Evolutionary conservation across 768 basidiomycete species (phyloP).

Genomic region (Boletus edulis): DNA sequence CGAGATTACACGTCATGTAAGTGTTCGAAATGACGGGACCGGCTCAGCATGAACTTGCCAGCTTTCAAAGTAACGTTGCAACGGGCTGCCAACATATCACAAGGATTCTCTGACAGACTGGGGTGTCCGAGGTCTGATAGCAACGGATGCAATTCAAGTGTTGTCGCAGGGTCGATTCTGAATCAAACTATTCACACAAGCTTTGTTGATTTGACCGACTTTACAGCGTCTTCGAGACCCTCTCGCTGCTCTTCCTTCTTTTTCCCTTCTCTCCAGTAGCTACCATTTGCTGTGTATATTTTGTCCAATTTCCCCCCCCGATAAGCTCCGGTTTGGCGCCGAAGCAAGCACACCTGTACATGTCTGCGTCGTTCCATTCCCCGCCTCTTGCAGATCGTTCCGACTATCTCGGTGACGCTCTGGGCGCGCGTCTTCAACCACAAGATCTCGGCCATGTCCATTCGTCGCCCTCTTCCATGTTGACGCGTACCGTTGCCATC

Average conservation of each 20-base stretch:
- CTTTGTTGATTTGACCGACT: constrained; percentile 12
- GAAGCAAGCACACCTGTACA: constrained; percentile 12
- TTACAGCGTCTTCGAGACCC: constrained; percentile 3
- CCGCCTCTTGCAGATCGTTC: constrained; percentile 15
- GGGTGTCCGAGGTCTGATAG: constrained; percentile 15
- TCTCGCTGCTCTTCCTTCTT: constrained; percentile 14
- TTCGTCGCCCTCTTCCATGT: constrained; percentile 9
- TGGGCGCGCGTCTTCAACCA: not conserved
- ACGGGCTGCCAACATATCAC: too few relatives aligned
- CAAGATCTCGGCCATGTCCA: constrained; percentile 5
- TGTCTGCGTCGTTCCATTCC: constrained; percentile 18
- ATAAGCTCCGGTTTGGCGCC: not conserved
- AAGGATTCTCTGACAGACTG: not conserved
- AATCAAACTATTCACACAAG: constrained; percentile 11
- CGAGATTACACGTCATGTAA: too few relatives aligned
- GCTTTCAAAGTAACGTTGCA: too few relatives aligned
- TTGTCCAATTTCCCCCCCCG: not conserved
- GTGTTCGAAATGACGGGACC: too few relatives aligned
- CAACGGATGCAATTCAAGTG: constrained; percentile 5
- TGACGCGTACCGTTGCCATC: constrained; percentile 74
- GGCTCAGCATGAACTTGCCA: too few relatives aligned
- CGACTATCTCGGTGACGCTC: constrained; percentile 10
- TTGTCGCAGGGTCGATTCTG: constrained; percentile 4
- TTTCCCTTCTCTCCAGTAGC: constrained; percentile 8
- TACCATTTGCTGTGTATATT: constrained; percentile 21